A percentile compares a stretch with the other conserved stretches of the same genome.
phyloP scores from a whole-genome alignment of 2,329 filamentous ascomycete species.

The Neocatenulostroma microsporum region DNA sequence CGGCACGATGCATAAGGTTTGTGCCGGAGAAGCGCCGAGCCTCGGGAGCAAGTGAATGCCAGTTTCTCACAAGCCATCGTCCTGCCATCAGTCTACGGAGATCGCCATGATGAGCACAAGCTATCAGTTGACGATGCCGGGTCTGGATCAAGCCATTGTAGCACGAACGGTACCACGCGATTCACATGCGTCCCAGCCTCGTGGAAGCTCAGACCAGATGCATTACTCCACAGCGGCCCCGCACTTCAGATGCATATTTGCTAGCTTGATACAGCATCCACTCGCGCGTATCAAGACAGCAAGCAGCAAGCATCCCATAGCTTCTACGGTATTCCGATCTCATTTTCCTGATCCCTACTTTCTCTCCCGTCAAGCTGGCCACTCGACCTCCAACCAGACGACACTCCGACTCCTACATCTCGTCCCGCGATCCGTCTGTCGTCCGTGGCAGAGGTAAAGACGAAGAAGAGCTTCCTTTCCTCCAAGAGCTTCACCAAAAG shows the following conservation, averaged over 20 bases:
- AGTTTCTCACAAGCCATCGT: too few relatives aligned
- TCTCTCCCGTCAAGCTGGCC: conserved; percentile 10
- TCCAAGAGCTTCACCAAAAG: conserved; percentile 20
- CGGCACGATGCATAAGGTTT: too few relatives aligned
- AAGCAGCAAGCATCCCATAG: background rate
- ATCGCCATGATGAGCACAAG: too few relatives aligned
- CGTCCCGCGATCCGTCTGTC: conserved; percentile 4
- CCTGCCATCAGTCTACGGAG: too few relatives aligned
- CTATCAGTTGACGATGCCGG: too few relatives aligned
- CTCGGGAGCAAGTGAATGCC: too few relatives aligned
- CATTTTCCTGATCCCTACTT: conserved; percentile 1
- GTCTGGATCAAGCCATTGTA: too few relatives aligned
- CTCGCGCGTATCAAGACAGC: background rate
- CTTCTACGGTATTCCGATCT: background rate
- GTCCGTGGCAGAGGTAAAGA: conserved; percentile 8
- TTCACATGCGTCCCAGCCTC: too few relatives aligned
- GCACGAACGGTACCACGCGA: too few relatives aligned
- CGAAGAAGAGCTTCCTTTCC: conserved; percentile 23
- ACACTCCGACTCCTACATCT: conserved; percentile 15
- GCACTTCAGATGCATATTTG: background rate
- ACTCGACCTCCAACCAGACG: conserved; percentile 12
- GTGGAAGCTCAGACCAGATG: too few relatives aligned
- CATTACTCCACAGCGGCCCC: background rate
- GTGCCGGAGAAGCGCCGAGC: too few relatives aligned
- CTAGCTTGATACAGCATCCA: background rate